A percentile compares a stretch with the other conserved stretches of the same genome.
phyloP scores from a whole-genome alignment of 257 asterid genomes.

The Nicotiana otophora region DNA sequence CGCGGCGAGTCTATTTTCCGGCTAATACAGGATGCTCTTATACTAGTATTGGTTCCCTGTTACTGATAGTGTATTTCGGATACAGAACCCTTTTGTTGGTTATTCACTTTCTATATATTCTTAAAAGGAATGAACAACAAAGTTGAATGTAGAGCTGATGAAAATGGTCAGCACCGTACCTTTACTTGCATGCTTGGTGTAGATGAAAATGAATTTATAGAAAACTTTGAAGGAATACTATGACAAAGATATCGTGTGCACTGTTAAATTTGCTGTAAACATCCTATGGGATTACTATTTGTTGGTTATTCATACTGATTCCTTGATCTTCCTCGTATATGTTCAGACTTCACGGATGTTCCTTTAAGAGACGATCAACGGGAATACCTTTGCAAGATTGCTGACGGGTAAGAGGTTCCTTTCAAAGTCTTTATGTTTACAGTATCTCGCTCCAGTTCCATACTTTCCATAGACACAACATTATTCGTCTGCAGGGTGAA shows the following conservation, averaged over 20 bases:
- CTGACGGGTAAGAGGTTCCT: constrained; percentile 55
- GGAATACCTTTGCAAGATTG: constrained; percentile 76
- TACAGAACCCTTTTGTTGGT: neutral
- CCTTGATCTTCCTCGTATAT: neutral
- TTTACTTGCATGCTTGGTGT: neutral
- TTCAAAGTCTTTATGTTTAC: neutral
- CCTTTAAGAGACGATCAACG: constrained; percentile 95
- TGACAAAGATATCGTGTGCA: too few species aligned
- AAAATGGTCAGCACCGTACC: neutral
- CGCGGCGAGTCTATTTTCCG: too few species aligned
- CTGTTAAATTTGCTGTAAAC: too few species aligned
- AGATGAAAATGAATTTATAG: neutral
- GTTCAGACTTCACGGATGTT: constrained; percentile 87
- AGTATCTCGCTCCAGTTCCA: neutral
- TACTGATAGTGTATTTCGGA: neutral
- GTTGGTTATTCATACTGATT: neutral
- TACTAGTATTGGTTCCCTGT: neutral
- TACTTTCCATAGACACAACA: neutral
- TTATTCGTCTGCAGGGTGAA: constrained; percentile 50
- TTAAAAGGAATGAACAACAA: neutral
- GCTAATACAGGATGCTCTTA: too few species aligned
- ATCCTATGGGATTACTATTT: neutral
- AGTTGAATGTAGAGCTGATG: neutral
- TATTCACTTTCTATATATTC: neutral
- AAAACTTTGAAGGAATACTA: too few species aligned